These are phyloP conservation scores for Silene conica DNA, from an alignment of 148 eudicot species.

Conservation along the genomic window DNA sequence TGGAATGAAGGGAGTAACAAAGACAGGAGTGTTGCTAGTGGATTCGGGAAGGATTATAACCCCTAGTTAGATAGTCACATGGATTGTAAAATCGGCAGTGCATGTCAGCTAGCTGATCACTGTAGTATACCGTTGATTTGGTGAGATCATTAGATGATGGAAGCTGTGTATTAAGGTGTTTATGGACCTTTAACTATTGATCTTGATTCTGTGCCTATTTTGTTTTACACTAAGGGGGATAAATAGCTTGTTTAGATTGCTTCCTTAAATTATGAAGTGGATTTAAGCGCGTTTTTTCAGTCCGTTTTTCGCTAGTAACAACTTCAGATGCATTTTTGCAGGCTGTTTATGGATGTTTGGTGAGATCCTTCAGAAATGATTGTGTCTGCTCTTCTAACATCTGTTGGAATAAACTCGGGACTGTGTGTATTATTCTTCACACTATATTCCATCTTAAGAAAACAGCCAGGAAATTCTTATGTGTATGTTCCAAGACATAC, in stretches of 20 bases:
- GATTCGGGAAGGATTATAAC: no score
- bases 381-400: constrained; percentile 70
- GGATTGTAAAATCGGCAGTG: no score
- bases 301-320: background rate
- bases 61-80: no score
- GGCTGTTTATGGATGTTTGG: constrained; percentile 19
- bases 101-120: no score
- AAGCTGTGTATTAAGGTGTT: background rate
- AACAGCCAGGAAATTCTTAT: constrained; percentile 51
- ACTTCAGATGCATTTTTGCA: constrained; percentile 12
- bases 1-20: no score
- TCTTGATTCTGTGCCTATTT: no score
- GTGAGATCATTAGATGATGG: background rate
- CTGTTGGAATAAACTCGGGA: constrained; percentile 65
- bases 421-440: constrained; percentile 60
- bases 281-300: background rate
- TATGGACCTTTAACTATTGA: no score
- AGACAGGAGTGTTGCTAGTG: no score
- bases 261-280: background rate
- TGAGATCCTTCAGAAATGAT: constrained; percentile 38
- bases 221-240: no score
- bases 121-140: background rate
- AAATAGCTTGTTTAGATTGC: no score
- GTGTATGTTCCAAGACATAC: constrained; percentile 60
- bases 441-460: constrained; percentile 60